Percentiles rank a stretch among this genome's conserved stretches.
These are phyloP conservation scores for Wallacemonas rigidus DNA, from an alignment of 208 protist species.

Conservation along the genomic window DNA sequence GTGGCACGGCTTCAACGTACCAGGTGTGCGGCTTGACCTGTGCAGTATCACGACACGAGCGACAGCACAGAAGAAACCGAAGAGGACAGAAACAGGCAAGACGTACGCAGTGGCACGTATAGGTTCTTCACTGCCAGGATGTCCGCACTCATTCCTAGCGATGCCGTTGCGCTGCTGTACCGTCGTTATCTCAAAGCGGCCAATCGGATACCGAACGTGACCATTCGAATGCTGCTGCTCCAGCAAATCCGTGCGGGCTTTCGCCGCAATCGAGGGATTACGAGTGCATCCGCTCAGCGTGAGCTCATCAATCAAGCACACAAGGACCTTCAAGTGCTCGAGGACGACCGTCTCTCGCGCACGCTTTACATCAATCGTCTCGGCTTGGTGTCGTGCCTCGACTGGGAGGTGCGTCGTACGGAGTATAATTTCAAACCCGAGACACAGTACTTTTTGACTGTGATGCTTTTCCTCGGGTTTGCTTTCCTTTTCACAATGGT, in stretches of 20 bases:
- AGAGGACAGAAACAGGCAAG: neutral
- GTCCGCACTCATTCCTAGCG: constrained; percentile 79
- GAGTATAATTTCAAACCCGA: constrained; percentile 86
- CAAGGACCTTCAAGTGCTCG: constrained; percentile 81
- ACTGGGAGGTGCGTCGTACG: constrained; percentile 87
- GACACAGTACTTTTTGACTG: constrained; percentile 50
- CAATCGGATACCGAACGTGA: constrained; percentile 84
- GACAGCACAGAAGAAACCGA: neutral
- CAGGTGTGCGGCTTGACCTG: too few relatives aligned
- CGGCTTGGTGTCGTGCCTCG: constrained; percentile 86
- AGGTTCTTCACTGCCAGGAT: constrained; percentile 25
- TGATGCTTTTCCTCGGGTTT: constrained; percentile 52
- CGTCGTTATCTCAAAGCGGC: constrained; percentile 85
- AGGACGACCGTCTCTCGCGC: constrained; percentile 84
- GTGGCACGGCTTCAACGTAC: too few relatives aligned
- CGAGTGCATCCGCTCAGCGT: constrained; percentile 73
- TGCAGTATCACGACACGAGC: neutral
- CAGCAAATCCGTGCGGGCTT: constrained; percentile 85
- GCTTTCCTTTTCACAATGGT: constrained; percentile 32
- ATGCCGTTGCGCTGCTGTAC: constrained; percentile 84
- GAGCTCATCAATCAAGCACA: constrained; percentile 84
- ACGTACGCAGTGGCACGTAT: neutral
- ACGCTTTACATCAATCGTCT: constrained; percentile 91
- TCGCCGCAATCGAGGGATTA: constrained; percentile 64
- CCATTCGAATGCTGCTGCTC: constrained; percentile 85